Evolutionary conservation across 108 stramenopile genomes (phyloP), one percentile per base, ranked within the genome.

Genomic region (Nannochloropsis granulata): DNA sequence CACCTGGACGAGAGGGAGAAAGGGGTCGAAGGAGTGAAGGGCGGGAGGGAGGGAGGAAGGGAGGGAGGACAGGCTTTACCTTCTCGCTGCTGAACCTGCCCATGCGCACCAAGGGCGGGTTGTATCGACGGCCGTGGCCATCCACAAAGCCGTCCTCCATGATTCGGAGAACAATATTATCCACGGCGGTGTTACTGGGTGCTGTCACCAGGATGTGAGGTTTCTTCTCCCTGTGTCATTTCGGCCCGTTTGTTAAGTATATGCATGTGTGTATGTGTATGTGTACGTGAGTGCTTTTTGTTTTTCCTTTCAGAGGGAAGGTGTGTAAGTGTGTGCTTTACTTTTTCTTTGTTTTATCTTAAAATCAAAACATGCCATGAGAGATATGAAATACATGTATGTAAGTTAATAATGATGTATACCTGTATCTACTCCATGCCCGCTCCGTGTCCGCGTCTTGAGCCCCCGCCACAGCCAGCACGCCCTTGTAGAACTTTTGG

Each of bases 101-200:
- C 12, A 98, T 92, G 19, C 99, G 93, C 44, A 94, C 93, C 34
- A 99, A 93, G 44, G 92, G 88, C 3, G 99, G 99, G 86, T 94
- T 95, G 90, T 98, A 99, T 26, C 93, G 86, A 82, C 84, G 1
- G 95, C 96, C 71, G 24, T 83, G 25, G n/a, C 98, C 97, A 85
- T 98, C 99, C 7, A 94, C 83, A 81, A 98, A 98, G 43, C 95
- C 94, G 79, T 93, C 93, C 45, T 91, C 90, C 92, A 97, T 92
- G 80, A 99, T 94, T 82, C 96, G 96, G 24, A 94, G 81, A 23
- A 98, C 93, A 24, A 99, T 91, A 84, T 98, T 97, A 90, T 99
- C 99, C 14, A 99, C 97, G 7, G 97, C 99, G 12, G 94, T 95
- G 90, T 99, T 99, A 78, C 94, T 94, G 0, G 98, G 99, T 12